Evolutionary conservation across 768 basidiomycete genomes (phyloP), one percentile per base, ranked within the genome.

Genomic region (Tulasnella sp.): DNA sequence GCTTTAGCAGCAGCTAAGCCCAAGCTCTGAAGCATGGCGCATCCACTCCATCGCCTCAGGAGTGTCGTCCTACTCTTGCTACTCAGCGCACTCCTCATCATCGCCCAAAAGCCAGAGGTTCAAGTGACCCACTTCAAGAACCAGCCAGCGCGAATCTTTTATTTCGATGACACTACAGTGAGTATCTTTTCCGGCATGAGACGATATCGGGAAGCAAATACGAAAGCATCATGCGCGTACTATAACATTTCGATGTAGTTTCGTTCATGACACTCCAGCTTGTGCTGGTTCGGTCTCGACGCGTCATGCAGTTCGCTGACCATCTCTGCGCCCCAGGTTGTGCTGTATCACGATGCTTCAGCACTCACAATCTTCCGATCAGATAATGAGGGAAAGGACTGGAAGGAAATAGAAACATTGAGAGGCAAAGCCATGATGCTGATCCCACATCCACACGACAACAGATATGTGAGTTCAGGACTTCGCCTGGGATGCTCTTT

Each of bases 121-220:
- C 75, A 77, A 5, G 69, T 79, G 26, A 81, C 78, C 7, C 73
- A 78, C 9, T 92, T 96, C 79, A 77, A 85, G 64, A 90, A 91
- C 79, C 81, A 91, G 40, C 94, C 94, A 9, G 85, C 86, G 14
- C 84, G 85, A 76, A 78, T 96, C 68, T 91, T 90, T 82, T 98
- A 94, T 84, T 97, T 98, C 81, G 92, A 98, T 75, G 96, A 97
- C 81, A 89, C 92, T 7, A 80, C 89, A 36, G 95, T 95, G 76
- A 76, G 90, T 83, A 14, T 22, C 26, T 9, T 12, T 42, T 59
- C 29, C 11, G 22, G 6, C 26, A 2, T 59, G 22, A 29, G 29
- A 59, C 29, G 11, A 3, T 26, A 29, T 22, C 26, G 8, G 29
- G 52, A 7, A 9, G 11, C 22, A 11, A 3, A 4, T 26, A 3